These are phyloP conservation scores for Cladosporium sp. DNA, from an alignment of 2,329 filamentous ascomycete species.

Conservation along the genomic window DNA sequence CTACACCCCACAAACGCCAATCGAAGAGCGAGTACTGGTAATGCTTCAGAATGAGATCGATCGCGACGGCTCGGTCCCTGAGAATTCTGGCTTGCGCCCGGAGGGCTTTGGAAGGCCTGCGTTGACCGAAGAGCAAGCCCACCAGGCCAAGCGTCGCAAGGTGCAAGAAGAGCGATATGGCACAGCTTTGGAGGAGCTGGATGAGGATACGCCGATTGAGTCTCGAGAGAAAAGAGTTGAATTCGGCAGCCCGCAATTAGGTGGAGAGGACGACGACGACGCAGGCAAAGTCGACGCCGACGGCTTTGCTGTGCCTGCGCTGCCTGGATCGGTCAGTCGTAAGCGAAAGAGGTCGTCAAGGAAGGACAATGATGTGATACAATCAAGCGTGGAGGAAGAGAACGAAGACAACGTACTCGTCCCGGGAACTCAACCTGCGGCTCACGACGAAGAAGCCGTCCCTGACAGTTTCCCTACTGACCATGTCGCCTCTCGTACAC, in stretches of 20 bases:
- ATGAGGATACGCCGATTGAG: constrained; percentile 6
- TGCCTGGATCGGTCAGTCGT: background rate
- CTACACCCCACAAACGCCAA: constrained; percentile 1
- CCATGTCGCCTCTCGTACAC: background rate
- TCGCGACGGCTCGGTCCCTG: constrained; percentile 11
- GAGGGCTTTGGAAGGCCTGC: constrained; percentile 1
- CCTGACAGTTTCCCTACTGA: background rate
- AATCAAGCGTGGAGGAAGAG: constrained; percentile 8
- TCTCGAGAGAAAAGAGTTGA: constrained; percentile 5
- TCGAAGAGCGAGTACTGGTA: constrained; percentile 5
- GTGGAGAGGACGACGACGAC: background rate
- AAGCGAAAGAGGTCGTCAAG: background rate
- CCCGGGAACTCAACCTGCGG: constrained; percentile 1
- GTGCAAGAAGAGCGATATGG: constrained; percentile 11
- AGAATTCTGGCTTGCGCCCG: constrained; percentile 9
- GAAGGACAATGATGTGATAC: background rate
- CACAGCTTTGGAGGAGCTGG: constrained; percentile 2
- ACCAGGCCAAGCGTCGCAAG: constrained; percentile 10
- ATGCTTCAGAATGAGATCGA: constrained; percentile 12
- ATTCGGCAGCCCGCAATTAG: background rate
- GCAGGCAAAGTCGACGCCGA: constrained; percentile 4
- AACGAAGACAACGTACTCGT: constrained; percentile 6
- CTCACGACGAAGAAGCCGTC: background rate
- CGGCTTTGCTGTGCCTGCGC: constrained; percentile 9
- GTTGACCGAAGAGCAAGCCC: constrained; percentile 6